phyloP scores from a whole-genome alignment of 805 yeast genomes.

The Pichia gijzeniarum region DNA sequence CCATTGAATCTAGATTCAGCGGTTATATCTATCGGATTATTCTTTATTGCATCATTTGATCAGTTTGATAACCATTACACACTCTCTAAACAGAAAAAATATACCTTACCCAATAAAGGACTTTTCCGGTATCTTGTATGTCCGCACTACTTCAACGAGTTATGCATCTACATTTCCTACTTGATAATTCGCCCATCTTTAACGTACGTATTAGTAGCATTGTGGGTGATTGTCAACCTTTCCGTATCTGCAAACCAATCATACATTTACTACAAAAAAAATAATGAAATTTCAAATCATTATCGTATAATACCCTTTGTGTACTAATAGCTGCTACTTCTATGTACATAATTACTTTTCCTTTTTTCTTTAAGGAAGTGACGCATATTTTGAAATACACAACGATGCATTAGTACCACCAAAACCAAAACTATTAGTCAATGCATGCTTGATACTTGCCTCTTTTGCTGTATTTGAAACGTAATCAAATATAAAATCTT shows the following conservation, averaged over 20 bases:
- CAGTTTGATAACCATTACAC: conserved; percentile 48
- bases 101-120: conserved; percentile 47
- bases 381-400: conserved; percentile 36
- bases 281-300: conserved; percentile 12
- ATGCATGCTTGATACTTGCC: conserved; percentile 44
- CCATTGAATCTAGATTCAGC: not conserved
- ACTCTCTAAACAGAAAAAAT: conserved; percentile 45
- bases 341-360: not conserved
- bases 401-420: conserved; percentile 92
- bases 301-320: conserved; percentile 27
- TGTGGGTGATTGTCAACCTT: conserved; percentile 44
- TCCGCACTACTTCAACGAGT: conserved; percentile 69
- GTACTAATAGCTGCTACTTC: conserved; percentile 13
- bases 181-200: conserved; percentile 14
- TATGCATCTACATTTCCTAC: conserved; percentile 40
- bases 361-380: not conserved
- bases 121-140: conserved; percentile 46
- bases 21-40: conserved; percentile 18
- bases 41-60: conserved; percentile 33
- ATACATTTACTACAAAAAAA: conserved; percentile 36
- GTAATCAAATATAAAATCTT: conserved; percentile 47
- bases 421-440: conserved; percentile 92
- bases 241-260: conserved; percentile 50
- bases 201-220: conserved; percentile 21
- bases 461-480: conserved; percentile 42